Base-by-base conservation (phyloP, 192 early-diverging fungal genomes). In the Chytriomyces hyalinus region DNA sequence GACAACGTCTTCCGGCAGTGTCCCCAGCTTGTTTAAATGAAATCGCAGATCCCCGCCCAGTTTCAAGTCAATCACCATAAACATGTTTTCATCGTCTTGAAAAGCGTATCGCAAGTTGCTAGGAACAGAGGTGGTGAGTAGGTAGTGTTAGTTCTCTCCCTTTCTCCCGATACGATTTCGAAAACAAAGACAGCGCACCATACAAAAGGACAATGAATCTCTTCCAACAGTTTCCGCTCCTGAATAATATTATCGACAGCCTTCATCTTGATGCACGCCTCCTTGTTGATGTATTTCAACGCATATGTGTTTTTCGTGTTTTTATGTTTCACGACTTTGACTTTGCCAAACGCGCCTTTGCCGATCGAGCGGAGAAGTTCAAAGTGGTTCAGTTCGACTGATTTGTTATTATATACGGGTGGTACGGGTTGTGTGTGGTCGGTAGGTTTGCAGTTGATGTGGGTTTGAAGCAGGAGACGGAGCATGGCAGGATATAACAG, bases 201-300 rank as follows among this genome's bases (percentile, higher is more conserved):
- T 51, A 98, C 89, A 68, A 97, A 90, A 8, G 94, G 89, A 78
- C 94, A 93, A 53, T 94, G 89, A 28, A 96, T 89, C 61, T 92
- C 89, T 75, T 97, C 95, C 3, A 98, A 84, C 64, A 98, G 78
- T n/a, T 92, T 88, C 49, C 97, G 92, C 83, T 98, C 97, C 51
- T 94, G 92, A 43, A 98, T 87, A 49, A 97, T 93, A 78, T 98
- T 94, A 50, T 94, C 87, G 1, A 96, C 88, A 0, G 94, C 92
- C 65, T 90, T 85, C 87, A 88, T 91, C 61, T 87, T 82, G 50
- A 97, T 95, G 80, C 96, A 97, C 66, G 92, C 89, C 24, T 85
- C 86, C 86, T 98, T 98, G 87, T 93, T 95, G 85, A 97, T 97
- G 83, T 97, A 97, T 81, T 98, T 98, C 49, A 98, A 87, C 6